phyloP scores from a whole-genome alignment of 2,329 filamentous ascomycete species.

The Xylaria sp. region DNA sequence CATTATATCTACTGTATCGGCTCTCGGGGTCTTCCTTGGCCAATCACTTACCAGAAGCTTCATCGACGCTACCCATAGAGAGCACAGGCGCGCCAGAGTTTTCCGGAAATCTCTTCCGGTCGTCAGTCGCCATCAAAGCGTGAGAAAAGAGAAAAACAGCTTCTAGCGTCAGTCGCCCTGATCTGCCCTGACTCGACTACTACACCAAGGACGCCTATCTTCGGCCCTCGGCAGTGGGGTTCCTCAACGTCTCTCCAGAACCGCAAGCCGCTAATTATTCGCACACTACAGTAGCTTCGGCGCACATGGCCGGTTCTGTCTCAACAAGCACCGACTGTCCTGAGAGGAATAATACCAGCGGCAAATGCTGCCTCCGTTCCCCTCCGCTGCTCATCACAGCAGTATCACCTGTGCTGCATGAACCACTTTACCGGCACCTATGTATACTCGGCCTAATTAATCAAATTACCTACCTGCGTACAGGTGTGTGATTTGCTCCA shows the following conservation, averaged over 20 bases:
- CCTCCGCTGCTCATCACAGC: slow-evolving; percentile 3
- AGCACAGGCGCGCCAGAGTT: slow-evolving; percentile 1
- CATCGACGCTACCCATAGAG: neutral
- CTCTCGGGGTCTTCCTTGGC: neutral
- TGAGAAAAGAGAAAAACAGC: neutral
- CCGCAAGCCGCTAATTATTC: slow-evolving; percentile 27
- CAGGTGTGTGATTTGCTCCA: slow-evolving; percentile 3
- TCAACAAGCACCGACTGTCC: slow-evolving; percentile 2
- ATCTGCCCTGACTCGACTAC: slow-evolving; percentile 31
- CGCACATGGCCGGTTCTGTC: slow-evolving; percentile 31
- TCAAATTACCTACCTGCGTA: neutral
- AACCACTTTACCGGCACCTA: slow-evolving; percentile 4
- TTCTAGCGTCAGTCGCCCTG: slow-evolving; percentile 23
- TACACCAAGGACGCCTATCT: slow-evolving; percentile 14
- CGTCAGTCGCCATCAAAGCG: neutral
- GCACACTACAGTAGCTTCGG: slow-evolving; percentile 21
- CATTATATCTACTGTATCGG: neutral
- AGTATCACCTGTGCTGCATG: slow-evolving; percentile 13
- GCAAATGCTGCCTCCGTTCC: slow-evolving; percentile 7
- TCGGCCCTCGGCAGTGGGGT: slow-evolving; percentile 20
- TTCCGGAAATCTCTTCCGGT: neutral
- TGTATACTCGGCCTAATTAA: neutral
- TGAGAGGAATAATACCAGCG: slow-evolving; percentile 15
- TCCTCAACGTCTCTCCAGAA: slow-evolving; percentile 20
- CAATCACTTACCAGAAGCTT: neutral